Evolutionary conservation across 805 yeast species (phyloP), one percentile per base, ranked within the genome.

Genomic region (Candida maesae): DNA sequence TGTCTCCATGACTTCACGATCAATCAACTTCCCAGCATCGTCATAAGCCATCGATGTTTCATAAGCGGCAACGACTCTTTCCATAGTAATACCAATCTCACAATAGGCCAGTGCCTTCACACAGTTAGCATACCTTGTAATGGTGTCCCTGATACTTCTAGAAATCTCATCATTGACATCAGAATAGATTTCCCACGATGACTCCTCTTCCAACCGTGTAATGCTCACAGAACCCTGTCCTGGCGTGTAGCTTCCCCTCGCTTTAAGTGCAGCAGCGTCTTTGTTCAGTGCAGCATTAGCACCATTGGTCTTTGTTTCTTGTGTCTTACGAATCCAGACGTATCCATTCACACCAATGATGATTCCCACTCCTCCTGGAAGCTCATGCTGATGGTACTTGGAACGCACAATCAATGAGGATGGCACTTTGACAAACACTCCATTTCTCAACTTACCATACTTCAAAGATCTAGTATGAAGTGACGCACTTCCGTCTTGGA

Each of bases 291-390:
- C 42, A 38, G 50, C 5, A 27, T 23, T 24, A 17, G 19, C 13
- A 4, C 21, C 28, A 18, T 39, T 35, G 21, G 63, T 66, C 35
- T 58, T 35, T 21, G 63, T 66, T 35, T 58, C 55, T 3, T 71
- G 64, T 0, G 93, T 78, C 58, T 87, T 87, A 56, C 86, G 78
- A 38, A 93, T 66, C 99, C 99, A 93, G 34, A 93, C 76, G 58
- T 75, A 91, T 4, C 99, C 99, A 60, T 95, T 93, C 9, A 91
- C 95, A 24, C 99, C 99, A 32, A 95, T 67, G 36, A 93, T 88
- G 35, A 84, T 73, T 52, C 90, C 88, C 25, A 93, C 87, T 53
- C 85, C 86, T n/a, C 97, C 98, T 1, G 96, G 96, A n/a, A 93
- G 70, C 43, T 78, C 76, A 65, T 86, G 88, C 15, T 90, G 75